A percentile compares a stretch with the other conserved stretches of the same genome.
phyloP scores from a whole-genome alignment of 1,284 basidiomycete genomes.

The Pyrrhoderma noxium region DNA sequence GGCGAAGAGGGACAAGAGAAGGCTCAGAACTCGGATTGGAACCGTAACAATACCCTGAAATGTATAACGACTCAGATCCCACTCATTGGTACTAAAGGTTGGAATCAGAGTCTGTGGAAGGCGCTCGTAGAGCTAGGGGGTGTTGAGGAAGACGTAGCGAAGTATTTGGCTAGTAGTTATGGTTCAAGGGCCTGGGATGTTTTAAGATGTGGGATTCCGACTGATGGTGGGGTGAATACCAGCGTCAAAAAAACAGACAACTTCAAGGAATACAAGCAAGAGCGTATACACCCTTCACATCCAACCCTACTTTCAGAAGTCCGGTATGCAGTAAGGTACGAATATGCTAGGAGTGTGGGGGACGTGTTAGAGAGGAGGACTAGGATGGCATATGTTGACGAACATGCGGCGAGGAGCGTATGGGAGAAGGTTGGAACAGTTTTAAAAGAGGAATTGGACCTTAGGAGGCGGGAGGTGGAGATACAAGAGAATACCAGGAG shows the following conservation, averaged over 20 bases:
- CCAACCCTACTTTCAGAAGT: conserved; percentile 94
- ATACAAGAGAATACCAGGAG: too few relatives aligned
- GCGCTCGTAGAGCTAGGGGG: conserved; percentile 90
- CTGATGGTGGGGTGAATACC: background rate
- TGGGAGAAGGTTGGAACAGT: too few relatives aligned
- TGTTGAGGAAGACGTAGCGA: conserved; percentile 87
- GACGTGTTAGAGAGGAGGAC: conserved; percentile 93
- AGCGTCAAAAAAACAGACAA: conserved; percentile 46
- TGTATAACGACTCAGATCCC: conserved; percentile 71
- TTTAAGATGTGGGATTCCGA: conserved; percentile 55
- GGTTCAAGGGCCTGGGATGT: conserved; percentile 97
- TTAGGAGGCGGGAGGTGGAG: too few relatives aligned
- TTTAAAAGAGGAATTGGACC: too few relatives aligned
- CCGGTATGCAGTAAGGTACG: conserved; percentile 82
- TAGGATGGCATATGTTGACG: conserved; percentile 90
- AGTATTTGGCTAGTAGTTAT: conserved; percentile 89
- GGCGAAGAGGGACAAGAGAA: too few relatives aligned
- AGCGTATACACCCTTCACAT: conserved; percentile 69
- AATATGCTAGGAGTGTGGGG: conserved; percentile 86
- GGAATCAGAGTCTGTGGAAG: conserved; percentile 97
- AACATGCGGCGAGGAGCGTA: conserved; percentile 53
- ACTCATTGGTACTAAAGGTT: conserved; percentile 90
- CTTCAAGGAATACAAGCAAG: conserved; percentile 82
- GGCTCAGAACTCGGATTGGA: too few relatives aligned
- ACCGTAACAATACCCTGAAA: too few relatives aligned